Percentiles rank a stretch among this genome's conserved stretches.
These are phyloP conservation scores for Zymoseptoria passerinii DNA, from an alignment of 2,329 filamentous ascomycete species.

Conservation along the genomic window DNA sequence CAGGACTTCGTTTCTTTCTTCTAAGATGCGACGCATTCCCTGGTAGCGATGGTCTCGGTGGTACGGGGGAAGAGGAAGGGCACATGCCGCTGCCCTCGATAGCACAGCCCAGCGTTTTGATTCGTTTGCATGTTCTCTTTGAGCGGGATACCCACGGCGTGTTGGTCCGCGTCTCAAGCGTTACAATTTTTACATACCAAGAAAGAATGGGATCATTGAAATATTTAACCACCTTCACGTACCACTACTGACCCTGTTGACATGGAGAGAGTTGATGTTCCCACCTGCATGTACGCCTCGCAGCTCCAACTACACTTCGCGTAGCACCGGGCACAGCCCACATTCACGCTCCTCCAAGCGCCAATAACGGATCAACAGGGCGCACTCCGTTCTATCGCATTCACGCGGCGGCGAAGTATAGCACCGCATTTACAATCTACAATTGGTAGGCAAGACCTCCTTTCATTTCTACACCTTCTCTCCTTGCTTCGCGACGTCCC, in stretches of 20 bases:
- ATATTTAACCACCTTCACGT: background rate
- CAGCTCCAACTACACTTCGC: background rate
- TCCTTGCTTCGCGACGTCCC: background rate
- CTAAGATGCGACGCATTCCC: background rate
- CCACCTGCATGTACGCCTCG: background rate
- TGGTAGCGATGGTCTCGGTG: background rate
- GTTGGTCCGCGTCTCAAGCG: background rate
- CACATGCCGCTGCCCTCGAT: background rate
- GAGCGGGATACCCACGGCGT: background rate
- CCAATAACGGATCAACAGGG: background rate
- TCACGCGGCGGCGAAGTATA: background rate
- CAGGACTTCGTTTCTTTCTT: slow-evolving; percentile 45
- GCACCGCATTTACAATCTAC: background rate
- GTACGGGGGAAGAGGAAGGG: background rate
- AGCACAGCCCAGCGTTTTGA: background rate
- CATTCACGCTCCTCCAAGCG: background rate
- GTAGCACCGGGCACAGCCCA: background rate
- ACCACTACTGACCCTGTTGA: no score
- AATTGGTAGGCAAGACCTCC: slow-evolving; percentile 4
- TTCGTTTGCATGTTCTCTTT: background rate
- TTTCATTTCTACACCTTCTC: background rate
- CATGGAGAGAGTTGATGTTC: background rate
- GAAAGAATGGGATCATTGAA: background rate
- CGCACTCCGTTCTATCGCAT: background rate
- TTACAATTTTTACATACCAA: background rate